These are phyloP conservation scores for Schwanniomyces vanrijiae DNA, from an alignment of 805 yeast genomes.

Conservation along the genomic window DNA sequence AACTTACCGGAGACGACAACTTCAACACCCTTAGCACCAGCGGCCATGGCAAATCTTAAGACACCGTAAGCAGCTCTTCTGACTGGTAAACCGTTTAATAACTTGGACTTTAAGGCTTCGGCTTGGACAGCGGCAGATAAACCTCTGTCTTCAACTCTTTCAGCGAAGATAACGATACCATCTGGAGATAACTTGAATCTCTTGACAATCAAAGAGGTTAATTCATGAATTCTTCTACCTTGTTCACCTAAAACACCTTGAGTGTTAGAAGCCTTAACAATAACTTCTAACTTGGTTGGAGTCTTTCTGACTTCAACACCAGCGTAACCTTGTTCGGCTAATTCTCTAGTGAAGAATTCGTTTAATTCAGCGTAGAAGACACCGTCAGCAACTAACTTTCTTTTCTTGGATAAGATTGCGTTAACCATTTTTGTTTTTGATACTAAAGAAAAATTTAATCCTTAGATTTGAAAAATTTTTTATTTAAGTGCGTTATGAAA, in stretches of 20 bases:
- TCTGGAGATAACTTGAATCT: conserved; percentile 97
- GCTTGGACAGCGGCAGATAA: conserved; percentile 99
- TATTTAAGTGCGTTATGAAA: neutral
- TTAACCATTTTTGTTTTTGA: conserved; percentile 22
- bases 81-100: conserved; percentile 97
- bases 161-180: conserved; percentile 92
- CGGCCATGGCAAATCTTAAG: conserved; percentile 99
- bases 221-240: conserved; percentile 99
- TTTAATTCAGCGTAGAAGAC: conserved; percentile 99
- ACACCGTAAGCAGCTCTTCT: conserved; percentile 99
- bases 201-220: conserved; percentile 96
- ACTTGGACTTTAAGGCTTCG: conserved; percentile 97
- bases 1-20: conserved; percentile 99
- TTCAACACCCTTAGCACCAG: conserved; percentile 99
- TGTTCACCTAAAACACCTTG: conserved; percentile 98
- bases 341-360: conserved; percentile 99
- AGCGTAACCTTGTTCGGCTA: conserved; percentile 99
- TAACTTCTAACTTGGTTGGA: conserved; percentile 96
- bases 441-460: neutral
- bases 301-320: conserved; percentile 99
- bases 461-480: neutral
- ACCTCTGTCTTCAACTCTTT: conserved; percentile 99
- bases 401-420: conserved; percentile 83
- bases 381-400: conserved; percentile 99
- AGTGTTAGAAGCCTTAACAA: conserved; percentile 98